Conservation (phyloP, 257 asterid species). For the Marsdenia floribunda region DNA sequence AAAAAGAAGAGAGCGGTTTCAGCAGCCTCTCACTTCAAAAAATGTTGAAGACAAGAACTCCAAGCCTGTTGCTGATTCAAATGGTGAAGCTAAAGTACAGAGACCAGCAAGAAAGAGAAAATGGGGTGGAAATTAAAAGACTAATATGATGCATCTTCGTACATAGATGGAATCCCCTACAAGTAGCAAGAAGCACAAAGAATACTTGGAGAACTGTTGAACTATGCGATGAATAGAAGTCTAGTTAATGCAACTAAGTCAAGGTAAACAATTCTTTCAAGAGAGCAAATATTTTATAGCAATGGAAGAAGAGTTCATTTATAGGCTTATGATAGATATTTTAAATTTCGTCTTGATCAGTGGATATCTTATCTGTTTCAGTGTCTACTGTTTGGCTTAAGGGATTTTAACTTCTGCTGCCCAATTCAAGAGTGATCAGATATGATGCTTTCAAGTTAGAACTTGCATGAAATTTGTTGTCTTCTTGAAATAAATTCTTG, state of each 20-base stretch:
- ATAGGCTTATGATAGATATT: not conserved
- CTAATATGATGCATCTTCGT: not conserved
- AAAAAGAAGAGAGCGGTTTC: conserved; percentile 53
- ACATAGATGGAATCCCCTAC: not conserved
- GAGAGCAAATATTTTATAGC: not conserved
- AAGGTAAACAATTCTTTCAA: not conserved
- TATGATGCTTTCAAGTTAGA: not conserved
- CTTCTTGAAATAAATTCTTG: not conserved
- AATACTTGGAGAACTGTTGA: not conserved
- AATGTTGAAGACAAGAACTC: conserved; percentile 27
- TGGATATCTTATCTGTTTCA: not conserved
- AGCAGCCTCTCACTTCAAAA: conserved; percentile 32
- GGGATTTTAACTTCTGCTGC: not conserved
- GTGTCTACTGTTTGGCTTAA: not conserved
- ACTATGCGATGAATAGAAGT: not conserved
- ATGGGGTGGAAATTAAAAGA: conserved; percentile 39
- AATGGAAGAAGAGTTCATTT: not conserved
- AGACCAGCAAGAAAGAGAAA: conserved; percentile 62
- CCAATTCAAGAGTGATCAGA: not conserved
- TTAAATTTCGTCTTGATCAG: not conserved
- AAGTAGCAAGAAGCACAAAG: no score
- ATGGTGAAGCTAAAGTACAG: conserved; percentile 23
- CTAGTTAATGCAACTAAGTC: not conserved
- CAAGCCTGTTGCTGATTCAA: conserved; percentile 18
- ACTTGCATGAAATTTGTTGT: not conserved